These are phyloP conservation scores for Gossypium mustelinum DNA, from an alignment of 345 rosid genomes.

Conservation along the genomic window DNA sequence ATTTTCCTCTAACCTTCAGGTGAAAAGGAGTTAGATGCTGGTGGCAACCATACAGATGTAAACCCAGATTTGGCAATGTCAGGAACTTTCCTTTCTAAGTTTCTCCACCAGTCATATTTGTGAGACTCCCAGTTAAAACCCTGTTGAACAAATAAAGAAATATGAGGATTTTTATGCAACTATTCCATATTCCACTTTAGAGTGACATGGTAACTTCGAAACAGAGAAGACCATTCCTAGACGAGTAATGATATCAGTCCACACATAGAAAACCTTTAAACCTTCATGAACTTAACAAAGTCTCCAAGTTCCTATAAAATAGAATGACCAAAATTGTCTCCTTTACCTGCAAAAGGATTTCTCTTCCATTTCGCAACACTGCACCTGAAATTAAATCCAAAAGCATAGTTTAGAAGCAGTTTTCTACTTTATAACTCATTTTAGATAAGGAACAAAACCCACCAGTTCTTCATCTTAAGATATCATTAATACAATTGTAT, in stretches of 20 bases:
- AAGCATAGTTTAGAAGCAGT: neutral
- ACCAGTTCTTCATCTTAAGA: neutral
- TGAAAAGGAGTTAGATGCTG: conserved; percentile 63
- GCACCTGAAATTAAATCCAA: conserved; percentile 42
- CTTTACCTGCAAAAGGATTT: conserved; percentile 73
- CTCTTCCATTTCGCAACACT: conserved; percentile 58
- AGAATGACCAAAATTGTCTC: neutral
- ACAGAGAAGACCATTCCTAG: conserved; percentile 4
- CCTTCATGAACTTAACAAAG: neutral
- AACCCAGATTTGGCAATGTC: conserved; percentile 86
- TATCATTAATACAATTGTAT: neutral
- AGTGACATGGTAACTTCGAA: neutral
- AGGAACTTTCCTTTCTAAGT: conserved; percentile 59
- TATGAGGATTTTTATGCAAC: neutral
- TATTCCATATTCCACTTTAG: neutral
- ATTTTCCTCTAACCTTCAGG: conserved; percentile 70
- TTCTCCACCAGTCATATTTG: conserved; percentile 88
- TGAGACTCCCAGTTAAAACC: conserved; percentile 94
- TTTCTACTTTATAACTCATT: neutral
- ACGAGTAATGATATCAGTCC: conserved; percentile 13
- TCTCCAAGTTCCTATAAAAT: neutral
- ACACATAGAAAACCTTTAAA: neutral
- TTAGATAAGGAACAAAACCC: neutral
- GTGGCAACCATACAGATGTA: conserved; percentile 88
- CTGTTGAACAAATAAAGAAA: conserved; percentile 34